These are phyloP conservation scores for Phlebiopsis flavidoalba DNA, from an alignment of 768 basidiomycete species.

Conservation along the genomic window DNA sequence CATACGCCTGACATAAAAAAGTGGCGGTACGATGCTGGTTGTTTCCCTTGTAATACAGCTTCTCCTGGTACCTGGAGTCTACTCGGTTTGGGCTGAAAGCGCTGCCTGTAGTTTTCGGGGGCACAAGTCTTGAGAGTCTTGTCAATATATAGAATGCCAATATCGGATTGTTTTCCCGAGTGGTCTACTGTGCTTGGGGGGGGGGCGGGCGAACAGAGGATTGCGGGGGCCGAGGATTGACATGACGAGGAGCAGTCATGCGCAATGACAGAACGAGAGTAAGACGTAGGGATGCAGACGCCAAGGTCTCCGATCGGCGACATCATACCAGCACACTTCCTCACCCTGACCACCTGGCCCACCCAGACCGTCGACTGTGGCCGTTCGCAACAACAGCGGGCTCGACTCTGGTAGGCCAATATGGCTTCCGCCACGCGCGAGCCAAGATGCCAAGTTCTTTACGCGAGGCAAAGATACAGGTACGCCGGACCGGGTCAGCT, in stretches of 20 bases:
- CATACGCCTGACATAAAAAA: constrained; percentile 78
- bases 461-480: constrained; percentile 90
- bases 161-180: constrained; percentile 24
- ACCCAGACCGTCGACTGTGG: background rate
- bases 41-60: constrained; percentile 74
- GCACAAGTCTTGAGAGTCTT: constrained; percentile 54
- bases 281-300: background rate
- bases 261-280: background rate
- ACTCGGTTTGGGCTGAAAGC: constrained; percentile 36
- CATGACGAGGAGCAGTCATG: constrained; percentile 17
- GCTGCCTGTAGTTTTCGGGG: constrained; percentile 48
- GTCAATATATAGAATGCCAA: constrained; percentile 57
- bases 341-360: constrained; percentile 3
- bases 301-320: background rate
- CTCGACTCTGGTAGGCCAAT: constrained; percentile 3
- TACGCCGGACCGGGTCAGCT: constrained; percentile 27
- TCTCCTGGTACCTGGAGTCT: constrained; percentile 58
- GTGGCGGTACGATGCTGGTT: constrained; percentile 67
- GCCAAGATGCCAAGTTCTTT: constrained; percentile 91
- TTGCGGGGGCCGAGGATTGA: constrained; percentile 6
- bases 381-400: background rate
- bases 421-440: constrained; percentile 53
- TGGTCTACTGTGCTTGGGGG: constrained; percentile 17
- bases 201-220: constrained; percentile 12
- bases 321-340: background rate